Conservation (phyloP, 345 rosid species). For the Orychophragmus violaceus region DNA sequence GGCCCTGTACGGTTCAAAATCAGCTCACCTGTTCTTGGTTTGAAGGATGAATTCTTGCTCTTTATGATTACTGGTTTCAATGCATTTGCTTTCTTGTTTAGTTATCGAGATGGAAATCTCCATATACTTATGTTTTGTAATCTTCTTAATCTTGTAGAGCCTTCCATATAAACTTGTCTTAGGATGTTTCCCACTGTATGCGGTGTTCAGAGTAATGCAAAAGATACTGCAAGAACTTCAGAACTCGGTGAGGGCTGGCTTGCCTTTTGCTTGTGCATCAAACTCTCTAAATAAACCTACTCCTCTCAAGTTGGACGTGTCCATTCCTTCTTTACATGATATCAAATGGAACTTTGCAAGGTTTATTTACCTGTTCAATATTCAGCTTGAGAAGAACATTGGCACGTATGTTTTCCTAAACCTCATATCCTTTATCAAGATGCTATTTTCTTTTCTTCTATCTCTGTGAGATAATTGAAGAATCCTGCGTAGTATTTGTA, state of each 20-base stretch:
- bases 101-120: neutral
- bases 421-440: neutral
- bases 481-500: neutral
- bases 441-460: neutral
- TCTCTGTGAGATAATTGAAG: neutral
- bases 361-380: constrained; percentile 69
- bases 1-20: neutral
- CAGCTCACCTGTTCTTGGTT: neutral
- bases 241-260: constrained; percentile 33
- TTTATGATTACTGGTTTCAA: neutral
- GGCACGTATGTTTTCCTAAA: constrained; percentile 67
- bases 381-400: constrained; percentile 83
- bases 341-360: constrained; percentile 66
- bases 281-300: constrained; percentile 67
- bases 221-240: constrained; percentile 37
- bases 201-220: constrained; percentile 33
- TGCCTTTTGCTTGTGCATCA: constrained; percentile 71
- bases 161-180: constrained; percentile 26
- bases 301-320: constrained; percentile 66
- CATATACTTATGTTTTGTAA: constrained; percentile 2
- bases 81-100: neutral
- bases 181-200: constrained; percentile 43
- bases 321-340: constrained; percentile 60
- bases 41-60: too few species aligned
- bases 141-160: constrained; percentile 37